Percentiles rank a stretch among this genome's conserved stretches.
Conservation (phyloP, 306 rosid species). For the Neltuma alba region DNA sequence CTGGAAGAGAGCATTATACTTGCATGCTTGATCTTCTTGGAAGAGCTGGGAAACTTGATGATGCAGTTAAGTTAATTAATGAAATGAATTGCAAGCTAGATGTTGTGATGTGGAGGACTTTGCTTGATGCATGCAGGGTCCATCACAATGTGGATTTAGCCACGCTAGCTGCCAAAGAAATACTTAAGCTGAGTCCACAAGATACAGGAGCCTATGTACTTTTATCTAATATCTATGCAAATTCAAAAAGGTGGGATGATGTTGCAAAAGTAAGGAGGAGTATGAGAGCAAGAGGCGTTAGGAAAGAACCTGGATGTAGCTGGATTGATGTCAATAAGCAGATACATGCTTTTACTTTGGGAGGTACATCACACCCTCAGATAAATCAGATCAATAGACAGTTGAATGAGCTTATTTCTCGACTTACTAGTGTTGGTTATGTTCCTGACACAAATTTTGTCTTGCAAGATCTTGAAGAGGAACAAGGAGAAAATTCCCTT, state of each 20-base stretch:
- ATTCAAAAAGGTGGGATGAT: constrained; percentile 75
- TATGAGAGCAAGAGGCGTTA: constrained; percentile 70
- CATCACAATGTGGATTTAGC: constrained; percentile 78
- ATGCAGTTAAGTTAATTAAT: constrained; percentile 65
- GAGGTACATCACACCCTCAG: constrained; percentile 79
- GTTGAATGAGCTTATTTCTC: constrained; percentile 54
- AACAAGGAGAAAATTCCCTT: constrained; percentile 84
- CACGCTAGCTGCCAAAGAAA: constrained; percentile 67
- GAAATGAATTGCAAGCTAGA: constrained; percentile 81
- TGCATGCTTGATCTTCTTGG: constrained; percentile 96
- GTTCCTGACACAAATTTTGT: constrained; percentile 85
- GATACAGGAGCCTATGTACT: constrained; percentile 85
- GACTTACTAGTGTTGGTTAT: constrained; percentile 64
- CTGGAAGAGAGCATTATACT: constrained; percentile 82
- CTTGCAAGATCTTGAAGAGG: constrained; percentile 87
- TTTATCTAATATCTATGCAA: constrained; percentile 79
- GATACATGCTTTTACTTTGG: constrained; percentile 75
- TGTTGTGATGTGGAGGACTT: constrained; percentile 80
- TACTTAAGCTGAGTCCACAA: constrained; percentile 64
- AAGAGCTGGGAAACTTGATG: constrained; percentile 81
- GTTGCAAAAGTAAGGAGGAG: constrained; percentile 68
- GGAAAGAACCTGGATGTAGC: constrained; percentile 90
- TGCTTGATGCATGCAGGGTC: constrained; percentile 86
- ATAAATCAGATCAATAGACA: constrained; percentile 62
- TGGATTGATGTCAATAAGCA: constrained; percentile 84